Conservation (phyloP, 2,329 filamentous ascomycete species). For the Mycosphaerella arachidis region DNA sequence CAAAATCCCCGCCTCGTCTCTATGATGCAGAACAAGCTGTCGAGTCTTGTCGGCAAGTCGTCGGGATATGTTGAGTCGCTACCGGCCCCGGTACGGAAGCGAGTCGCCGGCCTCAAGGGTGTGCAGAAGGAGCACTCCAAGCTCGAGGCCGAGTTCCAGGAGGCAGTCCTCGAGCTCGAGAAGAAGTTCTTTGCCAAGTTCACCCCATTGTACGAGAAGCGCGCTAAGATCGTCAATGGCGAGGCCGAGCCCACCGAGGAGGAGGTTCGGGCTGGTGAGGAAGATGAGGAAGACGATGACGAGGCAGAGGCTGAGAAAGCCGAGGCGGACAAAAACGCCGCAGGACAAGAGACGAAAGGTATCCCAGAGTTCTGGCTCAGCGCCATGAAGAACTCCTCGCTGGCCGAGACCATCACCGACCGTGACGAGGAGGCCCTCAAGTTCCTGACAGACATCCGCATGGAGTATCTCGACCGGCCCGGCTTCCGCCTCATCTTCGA, state of each 20-base stretch:
- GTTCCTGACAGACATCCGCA: constrained; percentile 84
- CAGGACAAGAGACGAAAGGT: constrained; percentile 59
- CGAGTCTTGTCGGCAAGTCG: constrained; percentile 85
- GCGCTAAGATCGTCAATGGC: constrained; percentile 88
- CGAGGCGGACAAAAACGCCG: constrained; percentile 54
- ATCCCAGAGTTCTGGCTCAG: constrained; percentile 99
- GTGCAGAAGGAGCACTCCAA: constrained; percentile 99
- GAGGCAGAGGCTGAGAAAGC: constrained; percentile 50
- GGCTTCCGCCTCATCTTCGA: constrained; percentile 98
- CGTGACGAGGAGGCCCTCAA: constrained; percentile 92
- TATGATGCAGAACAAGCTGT: constrained; percentile 97
- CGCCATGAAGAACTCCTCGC: constrained; percentile 99
- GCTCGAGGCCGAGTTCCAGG: constrained; percentile 96
- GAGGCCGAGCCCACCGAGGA: constrained; percentile 76
- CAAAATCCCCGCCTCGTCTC: constrained; percentile 91
- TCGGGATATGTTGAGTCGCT: constrained; percentile 98
- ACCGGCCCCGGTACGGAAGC: constrained; percentile 80
- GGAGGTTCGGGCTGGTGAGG: constrained; percentile 82
- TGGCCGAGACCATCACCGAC: constrained; percentile 98
- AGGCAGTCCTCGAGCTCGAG: constrained; percentile 95
- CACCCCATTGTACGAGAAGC: constrained; percentile 93
- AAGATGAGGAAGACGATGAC: constrained; percentile 67
- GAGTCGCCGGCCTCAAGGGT: constrained; percentile 91
- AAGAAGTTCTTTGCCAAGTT: constrained; percentile 99
- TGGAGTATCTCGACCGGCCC: constrained; percentile 98